A percentile compares a stretch with the other conserved stretches of the same genome.
These are phyloP conservation scores for Opeltia flavorubescens DNA, from an alignment of 495 filamentous ascomycete genomes.

Conservation along the genomic window DNA sequence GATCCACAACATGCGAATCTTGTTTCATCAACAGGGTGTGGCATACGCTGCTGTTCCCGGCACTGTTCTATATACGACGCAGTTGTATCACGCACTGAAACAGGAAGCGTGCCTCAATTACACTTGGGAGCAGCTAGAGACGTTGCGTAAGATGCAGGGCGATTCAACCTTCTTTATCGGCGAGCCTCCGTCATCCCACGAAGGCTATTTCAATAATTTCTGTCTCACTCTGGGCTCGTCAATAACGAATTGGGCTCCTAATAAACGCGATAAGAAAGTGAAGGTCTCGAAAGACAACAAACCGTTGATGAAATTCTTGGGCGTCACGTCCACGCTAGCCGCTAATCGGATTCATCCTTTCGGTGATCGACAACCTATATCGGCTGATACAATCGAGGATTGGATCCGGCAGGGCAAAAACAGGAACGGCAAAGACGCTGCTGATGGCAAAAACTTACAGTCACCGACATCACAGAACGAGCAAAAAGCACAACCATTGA, in stretches of 20 bases:
- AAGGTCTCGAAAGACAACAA: neutral
- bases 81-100: conserved; percentile 1
- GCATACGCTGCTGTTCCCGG: neutral
- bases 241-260: neutral
- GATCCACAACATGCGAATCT: neutral
- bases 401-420: neutral
- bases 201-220: conserved; percentile 3
- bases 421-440: neutral
- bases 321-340: neutral
- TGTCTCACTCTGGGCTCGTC: conserved; percentile 1
- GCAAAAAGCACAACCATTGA: neutral
- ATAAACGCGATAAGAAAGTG: neutral
- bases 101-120: neutral
- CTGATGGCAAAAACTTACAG: neutral
- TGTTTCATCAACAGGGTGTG: conserved; percentile 1
- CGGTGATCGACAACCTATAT: neutral
- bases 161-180: neutral
- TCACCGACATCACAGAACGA: neutral
- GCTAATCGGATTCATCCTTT: neutral
- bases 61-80: neutral
- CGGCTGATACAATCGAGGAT: neutral
- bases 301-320: neutral
- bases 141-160: neutral
- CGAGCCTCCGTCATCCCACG: neutral
- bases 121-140: neutral